phyloP scores from a whole-genome alignment of 2,329 filamentous ascomycete genomes.

The Chaetomium sp. region DNA sequence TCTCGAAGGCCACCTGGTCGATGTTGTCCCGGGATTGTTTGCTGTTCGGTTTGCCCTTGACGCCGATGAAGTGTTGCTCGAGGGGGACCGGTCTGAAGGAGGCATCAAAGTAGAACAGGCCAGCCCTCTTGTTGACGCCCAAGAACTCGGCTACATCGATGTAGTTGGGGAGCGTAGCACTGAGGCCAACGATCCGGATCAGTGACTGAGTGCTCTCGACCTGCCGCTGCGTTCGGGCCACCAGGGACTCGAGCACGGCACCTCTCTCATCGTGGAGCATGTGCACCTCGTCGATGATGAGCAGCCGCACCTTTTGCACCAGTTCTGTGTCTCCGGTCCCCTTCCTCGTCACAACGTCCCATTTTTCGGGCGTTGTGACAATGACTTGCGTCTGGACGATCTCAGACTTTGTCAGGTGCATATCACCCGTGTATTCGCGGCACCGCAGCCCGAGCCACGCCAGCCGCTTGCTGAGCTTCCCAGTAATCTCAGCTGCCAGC shows the following conservation, averaged over 20 bases:
- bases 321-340: conserved; percentile 96
- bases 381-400: conserved; percentile 97
- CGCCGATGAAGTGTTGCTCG: conserved; percentile 95
- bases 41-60: conserved; percentile 84
- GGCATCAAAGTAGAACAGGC: conserved; percentile 94
- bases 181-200: conserved; percentile 93
- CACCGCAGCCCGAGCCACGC: conserved; percentile 92
- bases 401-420: conserved; percentile 97
- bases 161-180: conserved; percentile 94
- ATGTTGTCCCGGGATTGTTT: conserved; percentile 86
- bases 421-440: conserved; percentile 94
- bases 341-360: conserved; percentile 97
- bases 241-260: conserved; percentile 92
- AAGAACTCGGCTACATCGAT: conserved; percentile 96
- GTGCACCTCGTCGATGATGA: conserved; percentile 98
- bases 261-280: conserved; percentile 99
- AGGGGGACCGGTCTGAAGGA: conserved; percentile 95
- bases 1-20: conserved; percentile 85
- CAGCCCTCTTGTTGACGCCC: conserved; percentile 89
- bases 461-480: conserved; percentile 87
- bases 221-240: conserved; percentile 91
- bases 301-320: conserved; percentile 91
- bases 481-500: conserved; percentile 91
- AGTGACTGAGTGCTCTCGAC: conserved; percentile 97
- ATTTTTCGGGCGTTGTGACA: conserved; percentile 97